Evolutionary conservation across 1,284 basidiomycete species (phyloP), one percentile per base, ranked within the genome.

Genomic region (Boletus sp.): DNA sequence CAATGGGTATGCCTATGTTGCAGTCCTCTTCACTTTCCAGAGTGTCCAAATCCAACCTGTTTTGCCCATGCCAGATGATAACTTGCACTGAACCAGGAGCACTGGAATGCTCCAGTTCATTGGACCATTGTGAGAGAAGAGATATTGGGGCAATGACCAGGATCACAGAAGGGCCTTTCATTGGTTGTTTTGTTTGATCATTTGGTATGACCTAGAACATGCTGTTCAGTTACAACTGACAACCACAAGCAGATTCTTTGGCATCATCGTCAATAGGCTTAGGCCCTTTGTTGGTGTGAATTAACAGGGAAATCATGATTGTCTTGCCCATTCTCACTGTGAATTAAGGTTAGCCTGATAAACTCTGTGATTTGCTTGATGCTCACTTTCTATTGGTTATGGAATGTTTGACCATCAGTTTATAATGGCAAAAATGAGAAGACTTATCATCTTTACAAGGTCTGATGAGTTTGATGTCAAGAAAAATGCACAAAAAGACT

Each of bases 301-400:
- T n/a, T n/a, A n/a, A n/a, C n/a, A n/a, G n/a, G n/a, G n/a, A 35
- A 55, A 98, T 79, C 94, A 97, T 97, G 70, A 97, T 95, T 1
- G 97, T 98, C 79, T 99, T 99, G 6, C 97, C 97, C 87, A 98
- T 93, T 13, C 96, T 94, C 93, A 90, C 86, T 91, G 56, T 31
- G 31, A 56, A 52, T 47, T 8, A 62, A 47, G 31, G 59, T 75
- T 51, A 70, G 51, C 38, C 37, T 23, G 25, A 52, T 17, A 33
- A 52, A 43, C 27, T 1, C 3, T 25, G 14, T 44, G 37, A 21
- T 40, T 49, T 30, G 13, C 21, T 56, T 11, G n/a, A 1, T 65
- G 4, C 83, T 64, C 65, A 85, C 83, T 85, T 43, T 37, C 37
- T 37, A n/a, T n/a, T n/a, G n/a, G 37, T 37, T 6, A 37, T 10